Percentiles rank a stretch among this genome's conserved stretches.
Evolutionary conservation across 2,329 filamentous ascomycete species (phyloP).

Genomic region (Talaromyces marneffei): DNA sequence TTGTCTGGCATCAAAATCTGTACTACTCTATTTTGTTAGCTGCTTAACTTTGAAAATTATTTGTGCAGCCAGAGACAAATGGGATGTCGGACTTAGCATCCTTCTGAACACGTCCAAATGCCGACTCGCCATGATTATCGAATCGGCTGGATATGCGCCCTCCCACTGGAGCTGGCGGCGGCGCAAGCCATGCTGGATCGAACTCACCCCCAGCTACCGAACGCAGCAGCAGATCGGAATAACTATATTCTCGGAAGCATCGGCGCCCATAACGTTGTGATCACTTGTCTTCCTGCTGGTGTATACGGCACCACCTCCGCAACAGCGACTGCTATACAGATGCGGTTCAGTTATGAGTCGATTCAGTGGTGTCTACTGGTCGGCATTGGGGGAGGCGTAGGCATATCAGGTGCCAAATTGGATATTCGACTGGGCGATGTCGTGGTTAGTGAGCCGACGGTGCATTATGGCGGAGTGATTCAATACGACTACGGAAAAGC

Average conservation of each 20-base stretch:
- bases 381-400: neutral
- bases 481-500: neutral
- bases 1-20: neutral
- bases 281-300: neutral
- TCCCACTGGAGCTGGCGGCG: neutral
- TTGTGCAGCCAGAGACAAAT: neutral
- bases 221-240: neutral
- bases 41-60: no score
- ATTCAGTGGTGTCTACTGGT: neutral
- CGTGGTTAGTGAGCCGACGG: neutral
- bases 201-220: neutral
- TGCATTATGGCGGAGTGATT: neutral
- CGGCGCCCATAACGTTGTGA: neutral
- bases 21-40: neutral
- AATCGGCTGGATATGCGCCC: slow-evolving; percentile 1
- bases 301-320: neutral
- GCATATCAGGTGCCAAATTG: neutral
- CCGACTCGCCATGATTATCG: neutral
- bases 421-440: neutral
- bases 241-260: neutral
- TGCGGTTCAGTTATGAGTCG: neutral
- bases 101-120: neutral
- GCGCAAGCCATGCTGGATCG: neutral
- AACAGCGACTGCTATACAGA: neutral
- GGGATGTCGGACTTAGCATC: neutral